phyloP scores from a whole-genome alignment of 192 early-diverging fungal genomes.

The Spizellomyces sp. region DNA sequence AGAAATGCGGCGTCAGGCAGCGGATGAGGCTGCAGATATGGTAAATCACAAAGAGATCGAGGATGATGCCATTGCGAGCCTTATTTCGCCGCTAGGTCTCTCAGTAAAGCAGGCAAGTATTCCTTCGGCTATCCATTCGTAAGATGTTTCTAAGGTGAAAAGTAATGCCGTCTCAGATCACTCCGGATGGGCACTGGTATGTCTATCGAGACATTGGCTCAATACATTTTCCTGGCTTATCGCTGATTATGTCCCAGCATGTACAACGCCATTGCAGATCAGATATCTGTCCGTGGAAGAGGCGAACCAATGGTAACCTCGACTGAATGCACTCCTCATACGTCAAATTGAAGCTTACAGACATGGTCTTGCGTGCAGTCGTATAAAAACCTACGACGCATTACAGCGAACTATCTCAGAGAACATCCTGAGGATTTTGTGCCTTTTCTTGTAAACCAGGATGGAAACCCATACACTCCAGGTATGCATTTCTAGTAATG shows the following conservation, averaged over 20 bases:
- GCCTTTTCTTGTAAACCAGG: constrained; percentile 80
- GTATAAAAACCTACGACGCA: constrained; percentile 69
- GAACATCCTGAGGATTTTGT: constrained; percentile 83
- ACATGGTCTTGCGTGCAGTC: background rate
- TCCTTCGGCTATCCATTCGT: background rate
- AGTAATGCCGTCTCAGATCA: constrained; percentile 49
- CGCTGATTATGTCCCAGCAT: constrained; percentile 45
- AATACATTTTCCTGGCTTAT: constrained; percentile 8
- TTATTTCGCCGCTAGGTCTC: constrained; percentile 61
- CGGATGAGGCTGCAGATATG: constrained; percentile 70
- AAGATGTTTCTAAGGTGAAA: too few relatives aligned
- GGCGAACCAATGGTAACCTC: constrained; percentile 37
- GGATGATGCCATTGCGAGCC: constrained; percentile 61
- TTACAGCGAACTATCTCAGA: constrained; percentile 81
- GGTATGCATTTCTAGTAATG: too few relatives aligned
- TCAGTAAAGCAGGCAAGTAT: constrained; percentile 57
- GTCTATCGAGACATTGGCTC: constrained; percentile 6
- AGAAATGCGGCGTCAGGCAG: constrained; percentile 72
- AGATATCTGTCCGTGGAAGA: constrained; percentile 46
- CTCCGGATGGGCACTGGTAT: constrained; percentile 91
- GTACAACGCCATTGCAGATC: constrained; percentile 88
- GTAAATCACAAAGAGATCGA: constrained; percentile 80
- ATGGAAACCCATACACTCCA: constrained; percentile 72
- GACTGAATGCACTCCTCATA: too few relatives aligned
- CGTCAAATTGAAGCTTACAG: too few relatives aligned